These are phyloP conservation scores for Bretziella fagacearum DNA, from an alignment of 2,329 filamentous ascomycete species.

Conservation along the genomic window DNA sequence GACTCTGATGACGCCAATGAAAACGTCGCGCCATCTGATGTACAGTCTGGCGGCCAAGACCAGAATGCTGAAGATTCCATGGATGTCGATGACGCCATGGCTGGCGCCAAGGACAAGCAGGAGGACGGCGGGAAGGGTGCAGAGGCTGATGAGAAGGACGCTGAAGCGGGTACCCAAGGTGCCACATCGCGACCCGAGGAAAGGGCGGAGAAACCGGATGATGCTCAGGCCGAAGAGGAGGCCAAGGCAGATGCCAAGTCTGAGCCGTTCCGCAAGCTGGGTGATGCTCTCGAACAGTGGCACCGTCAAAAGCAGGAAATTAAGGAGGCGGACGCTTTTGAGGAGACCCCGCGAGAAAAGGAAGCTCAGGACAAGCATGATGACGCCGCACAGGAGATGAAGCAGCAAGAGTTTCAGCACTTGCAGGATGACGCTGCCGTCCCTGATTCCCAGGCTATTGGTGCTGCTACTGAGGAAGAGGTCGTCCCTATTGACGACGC, in stretches of 20 bases:
- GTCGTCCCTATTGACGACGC: conserved; percentile 71
- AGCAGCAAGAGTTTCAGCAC: conserved; percentile 80
- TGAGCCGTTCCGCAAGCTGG: conserved; percentile 84
- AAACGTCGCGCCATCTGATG: conserved; percentile 28
- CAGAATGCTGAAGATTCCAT: conserved; percentile 40
- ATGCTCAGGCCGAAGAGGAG: conserved; percentile 29
- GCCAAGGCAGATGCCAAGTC: conserved; percentile 29
- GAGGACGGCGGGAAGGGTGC: conserved; percentile 52
- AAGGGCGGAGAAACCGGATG: conserved; percentile 25
- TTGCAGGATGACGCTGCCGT: conserved; percentile 65
- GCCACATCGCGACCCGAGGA: conserved; percentile 32
- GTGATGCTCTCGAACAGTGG: conserved; percentile 84
- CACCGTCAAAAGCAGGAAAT: conserved; percentile 81
- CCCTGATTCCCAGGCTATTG: conserved; percentile 81
- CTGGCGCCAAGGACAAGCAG: conserved; percentile 43
- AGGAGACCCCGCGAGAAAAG: conserved; percentile 29
- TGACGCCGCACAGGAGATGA: conserved; percentile 38
- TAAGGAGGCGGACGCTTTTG: conserved; percentile 26
- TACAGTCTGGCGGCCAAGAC: conserved; percentile 41
- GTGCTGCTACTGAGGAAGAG: conserved; percentile 74
- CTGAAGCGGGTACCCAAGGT: conserved; percentile 46
- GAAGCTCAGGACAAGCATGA: conserved; percentile 30
- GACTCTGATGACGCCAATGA: conserved; percentile 17
- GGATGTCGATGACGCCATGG: conserved; percentile 44
- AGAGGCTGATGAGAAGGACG: conserved; percentile 44